Conservation (phyloP, 306 rosid genomes). For the Malus sieversii region DNA sequence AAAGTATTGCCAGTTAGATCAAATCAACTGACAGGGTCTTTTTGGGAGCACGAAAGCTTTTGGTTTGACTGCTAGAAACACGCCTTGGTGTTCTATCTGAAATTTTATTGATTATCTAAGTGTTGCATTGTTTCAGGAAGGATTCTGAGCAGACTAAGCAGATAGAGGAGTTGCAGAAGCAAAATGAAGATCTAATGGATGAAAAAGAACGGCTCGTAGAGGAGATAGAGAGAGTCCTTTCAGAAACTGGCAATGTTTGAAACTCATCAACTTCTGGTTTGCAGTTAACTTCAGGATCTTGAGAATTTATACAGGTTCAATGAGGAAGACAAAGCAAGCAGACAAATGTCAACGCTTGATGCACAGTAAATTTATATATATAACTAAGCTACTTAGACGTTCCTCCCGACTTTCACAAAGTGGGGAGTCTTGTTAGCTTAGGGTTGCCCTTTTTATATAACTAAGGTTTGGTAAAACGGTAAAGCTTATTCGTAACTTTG, state of each 20-base stretch:
- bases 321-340: not conserved
- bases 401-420: too few relatives aligned
- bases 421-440: too few relatives aligned
- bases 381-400: too few relatives aligned
- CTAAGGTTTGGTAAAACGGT: too few relatives aligned
- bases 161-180: conserved; percentile 90
- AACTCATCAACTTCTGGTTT: not conserved
- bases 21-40: too few relatives aligned
- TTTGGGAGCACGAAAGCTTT: not conserved
- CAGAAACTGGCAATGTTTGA: conserved; percentile 51
- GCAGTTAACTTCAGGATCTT: not conserved
- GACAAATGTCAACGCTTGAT: not conserved
- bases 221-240: conserved; percentile 70
- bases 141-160: conserved; percentile 97
- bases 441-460: too few relatives aligned
- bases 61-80: not conserved
- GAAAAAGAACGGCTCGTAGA: conserved; percentile 79
- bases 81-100: not conserved
- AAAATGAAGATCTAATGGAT: conserved; percentile 69
- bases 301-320: not conserved
- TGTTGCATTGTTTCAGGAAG: conserved; percentile 51
- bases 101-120: not conserved
- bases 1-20: too few relatives aligned
- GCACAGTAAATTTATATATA: not conserved
- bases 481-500: too few relatives aligned